Evolutionary conservation across 176 grass and related monocot species (phyloP).

Genomic region (Oryza nivara): DNA sequence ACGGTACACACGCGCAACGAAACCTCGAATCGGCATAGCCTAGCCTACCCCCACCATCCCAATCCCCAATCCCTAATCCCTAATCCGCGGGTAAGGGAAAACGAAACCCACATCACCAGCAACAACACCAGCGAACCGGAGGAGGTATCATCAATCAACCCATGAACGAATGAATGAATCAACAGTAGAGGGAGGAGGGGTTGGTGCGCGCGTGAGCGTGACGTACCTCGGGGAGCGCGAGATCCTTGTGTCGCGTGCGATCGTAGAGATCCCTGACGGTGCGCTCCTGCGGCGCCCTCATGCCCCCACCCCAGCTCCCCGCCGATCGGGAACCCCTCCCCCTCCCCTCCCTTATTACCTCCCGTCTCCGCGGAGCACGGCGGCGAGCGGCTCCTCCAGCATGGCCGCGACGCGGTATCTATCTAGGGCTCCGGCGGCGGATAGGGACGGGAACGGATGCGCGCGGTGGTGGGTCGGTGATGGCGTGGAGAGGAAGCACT

Average conservation of each 20-base stretch:
- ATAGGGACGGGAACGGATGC: not conserved
- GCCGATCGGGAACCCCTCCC: conserved; percentile 41
- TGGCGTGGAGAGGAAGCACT: conserved; percentile 48
- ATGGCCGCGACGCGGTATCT: not conserved
- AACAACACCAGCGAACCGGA: not conserved
- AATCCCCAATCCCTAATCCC: not conserved
- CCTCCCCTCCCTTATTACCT: conserved; percentile 24
- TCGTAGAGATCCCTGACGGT: conserved; percentile 67
- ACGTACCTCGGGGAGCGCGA: conserved; percentile 34
- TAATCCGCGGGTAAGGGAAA: not conserved
- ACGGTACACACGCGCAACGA: not conserved
- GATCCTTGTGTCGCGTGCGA: conserved; percentile 43
- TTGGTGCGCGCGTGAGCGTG: not conserved
- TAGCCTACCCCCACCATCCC: not conserved
- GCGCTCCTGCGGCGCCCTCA: conserved; percentile 53
- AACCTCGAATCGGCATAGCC: conserved; percentile 14
- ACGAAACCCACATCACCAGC: not conserved
- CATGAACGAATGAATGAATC: not conserved
- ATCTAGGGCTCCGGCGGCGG: not conserved
- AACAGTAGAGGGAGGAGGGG: not conserved
- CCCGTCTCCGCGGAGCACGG: not conserved
- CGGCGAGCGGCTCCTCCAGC: conserved; percentile 46
- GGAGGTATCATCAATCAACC: not conserved
- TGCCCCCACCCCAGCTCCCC: conserved; percentile 12
- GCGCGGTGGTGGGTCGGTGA: not conserved